phyloP scores from a whole-genome alignment of 306 rosid species.

The Astragalus glycyphyllos region DNA sequence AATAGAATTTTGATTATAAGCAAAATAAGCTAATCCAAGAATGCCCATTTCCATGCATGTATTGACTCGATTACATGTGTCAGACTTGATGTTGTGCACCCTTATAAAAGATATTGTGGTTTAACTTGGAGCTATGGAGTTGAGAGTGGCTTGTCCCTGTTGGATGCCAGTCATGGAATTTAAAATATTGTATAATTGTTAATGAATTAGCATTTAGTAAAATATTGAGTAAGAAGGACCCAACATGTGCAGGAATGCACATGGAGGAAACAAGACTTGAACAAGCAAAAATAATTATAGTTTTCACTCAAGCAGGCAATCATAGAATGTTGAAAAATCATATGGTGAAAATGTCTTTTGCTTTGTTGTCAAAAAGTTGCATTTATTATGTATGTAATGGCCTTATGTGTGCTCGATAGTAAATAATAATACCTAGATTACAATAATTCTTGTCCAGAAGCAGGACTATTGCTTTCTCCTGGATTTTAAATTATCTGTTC shows the following conservation, averaged over 20 bases:
- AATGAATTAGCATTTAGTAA: background rate
- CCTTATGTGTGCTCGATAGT: constrained; percentile 61
- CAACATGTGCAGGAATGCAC: background rate
- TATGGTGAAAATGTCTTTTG: constrained; percentile 33
- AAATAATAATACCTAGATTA: constrained; percentile 90
- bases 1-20: background rate
- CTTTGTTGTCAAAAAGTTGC: constrained; percentile 18
- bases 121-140: background rate
- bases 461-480: constrained; percentile 34
- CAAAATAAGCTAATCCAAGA: background rate
- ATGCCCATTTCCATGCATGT: background rate
- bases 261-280: constrained; percentile 6
- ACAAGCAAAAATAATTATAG: background rate
- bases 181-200: background rate
- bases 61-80: background rate
- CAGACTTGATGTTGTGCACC: background rate
- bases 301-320: background rate
- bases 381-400: constrained; percentile 51
- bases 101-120: background rate
- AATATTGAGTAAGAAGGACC: background rate
- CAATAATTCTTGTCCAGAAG: constrained; percentile 93
- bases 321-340: background rate
- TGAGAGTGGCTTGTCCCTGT: background rate
- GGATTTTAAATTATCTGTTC: constrained; percentile 31
- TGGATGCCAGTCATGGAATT: background rate